Evolutionary conservation across 2,329 filamentous ascomycete species (phyloP), one percentile per base, ranked within the genome.

Genomic region (Colletotrichum lupini): DNA sequence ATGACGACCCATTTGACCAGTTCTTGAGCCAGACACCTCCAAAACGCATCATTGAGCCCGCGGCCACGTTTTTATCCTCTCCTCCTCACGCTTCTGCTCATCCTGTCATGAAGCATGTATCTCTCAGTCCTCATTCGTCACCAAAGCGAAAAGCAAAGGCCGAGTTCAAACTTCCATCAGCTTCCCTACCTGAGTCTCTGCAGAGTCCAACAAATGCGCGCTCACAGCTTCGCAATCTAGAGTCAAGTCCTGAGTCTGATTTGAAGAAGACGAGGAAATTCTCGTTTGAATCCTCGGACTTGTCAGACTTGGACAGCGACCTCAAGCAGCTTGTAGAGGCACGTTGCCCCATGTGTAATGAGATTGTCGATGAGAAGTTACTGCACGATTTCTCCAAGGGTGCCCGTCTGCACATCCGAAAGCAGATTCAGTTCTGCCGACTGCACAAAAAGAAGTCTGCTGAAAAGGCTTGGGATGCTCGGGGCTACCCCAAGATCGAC

Each of bases 401-500:
- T 19, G 82, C 81, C 57, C 82, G 83, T 55, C 84, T 92, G 82
- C 88, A 85, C 37, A 87, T 93, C 46, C 85, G 85, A 37, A 85
- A 88, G 77, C 91, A 94, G 79, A 84, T 86, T 24, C 84, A 82
- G 22, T 94, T 95, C 80, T 95, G 93, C 80, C 84, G 86, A 56
- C 82, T 85, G 8, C 93, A 95, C 83, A 90, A 88, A 77, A 87
- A 84, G 72, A 82, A 84, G 35, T 84, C 88, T 2, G 92, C 92
- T 2, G 76, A 83, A 67, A 81, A 84, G 8, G 80, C 80, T 4
- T 90, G 88, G 83, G 78, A 75, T 11, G 80, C 85, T 16, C 87
- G 85, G 56, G 87, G 89, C 0, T 97, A 96, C 79, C 95, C 95
- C 0, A 80, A 83, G 0, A 92, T 97, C 64, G 83, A 94, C 71